Evolutionary conservation across 2,329 filamentous ascomycete genomes (phyloP).

Genomic region (Penicillium sp.): DNA sequence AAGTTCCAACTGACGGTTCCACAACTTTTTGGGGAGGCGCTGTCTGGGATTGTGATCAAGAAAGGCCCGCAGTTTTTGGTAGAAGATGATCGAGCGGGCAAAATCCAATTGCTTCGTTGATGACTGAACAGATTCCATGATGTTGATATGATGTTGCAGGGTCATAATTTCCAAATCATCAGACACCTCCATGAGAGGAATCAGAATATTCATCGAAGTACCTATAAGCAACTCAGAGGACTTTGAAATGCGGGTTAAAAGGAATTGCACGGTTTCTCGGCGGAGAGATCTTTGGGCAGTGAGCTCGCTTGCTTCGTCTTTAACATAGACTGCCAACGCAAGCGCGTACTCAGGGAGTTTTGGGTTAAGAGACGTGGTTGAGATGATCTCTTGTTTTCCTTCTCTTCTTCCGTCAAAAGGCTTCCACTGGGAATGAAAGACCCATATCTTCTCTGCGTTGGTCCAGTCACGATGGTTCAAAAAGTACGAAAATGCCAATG

Average conservation of each 20-base stretch:
- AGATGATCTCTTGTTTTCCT: constrained; percentile 7
- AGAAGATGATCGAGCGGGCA: constrained; percentile 38
- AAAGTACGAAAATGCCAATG: constrained; percentile 32
- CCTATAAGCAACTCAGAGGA: constrained; percentile 26
- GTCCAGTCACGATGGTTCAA: constrained; percentile 35
- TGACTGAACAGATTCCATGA: constrained; percentile 32
- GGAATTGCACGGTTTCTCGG: constrained; percentile 20
- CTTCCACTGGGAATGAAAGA: constrained; percentile 4
- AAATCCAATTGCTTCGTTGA: constrained; percentile 29
- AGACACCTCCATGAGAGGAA: constrained; percentile 31
- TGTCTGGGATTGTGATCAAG: constrained; percentile 27
- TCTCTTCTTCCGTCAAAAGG: background rate
- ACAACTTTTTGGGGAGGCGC: constrained; percentile 14
- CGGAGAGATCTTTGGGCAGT: background rate
- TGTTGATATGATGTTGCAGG: constrained; percentile 27
- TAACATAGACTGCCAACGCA: constrained; percentile 15
- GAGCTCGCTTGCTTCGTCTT: background rate
- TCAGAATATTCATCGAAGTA: constrained; percentile 31
- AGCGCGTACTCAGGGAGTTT: constrained; percentile 23
- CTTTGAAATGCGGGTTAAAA: constrained; percentile 29
- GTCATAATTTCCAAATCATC: constrained; percentile 25
- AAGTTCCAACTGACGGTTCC: constrained; percentile 27
- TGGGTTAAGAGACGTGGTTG: constrained; percentile 13
- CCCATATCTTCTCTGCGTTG: constrained; percentile 33
- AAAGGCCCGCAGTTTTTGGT: constrained; percentile 41